These are phyloP conservation scores for Sporothrix euskadiensis DNA, from an alignment of 2,329 filamentous ascomycete species.

Conservation along the genomic window DNA sequence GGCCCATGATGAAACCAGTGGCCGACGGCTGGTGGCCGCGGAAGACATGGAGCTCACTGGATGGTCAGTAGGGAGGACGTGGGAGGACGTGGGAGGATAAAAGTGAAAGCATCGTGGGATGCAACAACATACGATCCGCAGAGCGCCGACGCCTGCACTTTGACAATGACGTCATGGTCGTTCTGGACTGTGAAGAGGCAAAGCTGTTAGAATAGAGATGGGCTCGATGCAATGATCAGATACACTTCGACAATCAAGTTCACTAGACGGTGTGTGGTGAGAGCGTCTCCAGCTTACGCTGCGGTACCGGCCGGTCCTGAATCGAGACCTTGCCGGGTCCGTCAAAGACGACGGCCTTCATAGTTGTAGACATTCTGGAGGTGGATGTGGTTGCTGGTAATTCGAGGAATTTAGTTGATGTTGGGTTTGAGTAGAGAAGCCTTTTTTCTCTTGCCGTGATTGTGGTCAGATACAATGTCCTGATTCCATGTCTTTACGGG, in stretches of 20 bases:
- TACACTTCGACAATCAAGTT: background rate
- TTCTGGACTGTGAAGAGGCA: conserved; percentile 56
- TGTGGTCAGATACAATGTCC: background rate
- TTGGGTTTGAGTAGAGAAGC: background rate
- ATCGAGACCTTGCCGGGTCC: conserved; percentile 72
- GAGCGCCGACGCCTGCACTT: conserved; percentile 77
- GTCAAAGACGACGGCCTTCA: conserved; percentile 89
- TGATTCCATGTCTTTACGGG: background rate
- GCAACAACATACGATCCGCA: conserved; percentile 72
- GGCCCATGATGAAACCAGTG: conserved; percentile 69
- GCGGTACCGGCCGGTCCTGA: conserved; percentile 77
- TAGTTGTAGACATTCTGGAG: conserved; percentile 50
- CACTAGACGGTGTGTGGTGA: background rate
- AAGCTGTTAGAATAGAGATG: background rate
- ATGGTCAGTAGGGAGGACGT: background rate
- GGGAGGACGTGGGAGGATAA: background rate
- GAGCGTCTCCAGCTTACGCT: conserved; percentile 44
- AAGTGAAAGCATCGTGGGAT: background rate
- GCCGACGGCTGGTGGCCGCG: conserved; percentile 74
- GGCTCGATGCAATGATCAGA: background rate
- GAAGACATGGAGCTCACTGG: conserved; percentile 80
- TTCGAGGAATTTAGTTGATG: background rate
- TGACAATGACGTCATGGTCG: conserved; percentile 75
- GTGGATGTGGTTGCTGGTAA: background rate
- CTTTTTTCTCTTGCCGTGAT: too few relatives aligned